phyloP scores from a whole-genome alignment of 768 basidiomycete species.

The Tulasnella sp. region DNA sequence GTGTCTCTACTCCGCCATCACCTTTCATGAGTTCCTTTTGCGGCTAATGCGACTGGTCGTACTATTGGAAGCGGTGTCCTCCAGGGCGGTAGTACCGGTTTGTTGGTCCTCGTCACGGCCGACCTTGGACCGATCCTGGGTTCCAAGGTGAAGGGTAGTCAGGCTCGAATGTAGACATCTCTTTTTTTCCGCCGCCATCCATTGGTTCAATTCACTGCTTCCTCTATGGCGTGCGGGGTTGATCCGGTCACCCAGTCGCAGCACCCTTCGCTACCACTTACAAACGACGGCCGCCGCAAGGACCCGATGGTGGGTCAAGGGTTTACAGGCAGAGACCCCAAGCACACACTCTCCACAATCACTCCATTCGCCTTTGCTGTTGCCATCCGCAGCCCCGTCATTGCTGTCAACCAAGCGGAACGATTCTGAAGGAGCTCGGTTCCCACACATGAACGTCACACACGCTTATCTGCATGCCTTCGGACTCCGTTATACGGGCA shows the following conservation, averaged over 20 bases:
- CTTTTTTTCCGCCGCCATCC: background rate
- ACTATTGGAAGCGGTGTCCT: background rate
- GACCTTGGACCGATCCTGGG: background rate
- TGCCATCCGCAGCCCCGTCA: background rate
- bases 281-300: background rate
- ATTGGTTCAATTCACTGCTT: background rate
- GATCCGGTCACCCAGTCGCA: background rate
- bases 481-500: background rate
- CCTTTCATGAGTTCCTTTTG: background rate
- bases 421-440: background rate
- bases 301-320: background rate
- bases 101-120: background rate
- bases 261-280: background rate
- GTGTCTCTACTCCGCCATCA: background rate
- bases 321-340: background rate
- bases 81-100: background rate
- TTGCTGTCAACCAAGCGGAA: background rate
- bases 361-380: background rate
- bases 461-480: constrained; percentile 1
- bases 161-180: background rate
- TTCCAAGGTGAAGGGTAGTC: background rate
- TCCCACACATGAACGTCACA: background rate
- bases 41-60: background rate
- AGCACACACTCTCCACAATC: background rate
- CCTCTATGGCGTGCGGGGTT: background rate